Conservation (phyloP, 768 basidiomycete species). For the Termitomyces eurrhizus region DNA sequence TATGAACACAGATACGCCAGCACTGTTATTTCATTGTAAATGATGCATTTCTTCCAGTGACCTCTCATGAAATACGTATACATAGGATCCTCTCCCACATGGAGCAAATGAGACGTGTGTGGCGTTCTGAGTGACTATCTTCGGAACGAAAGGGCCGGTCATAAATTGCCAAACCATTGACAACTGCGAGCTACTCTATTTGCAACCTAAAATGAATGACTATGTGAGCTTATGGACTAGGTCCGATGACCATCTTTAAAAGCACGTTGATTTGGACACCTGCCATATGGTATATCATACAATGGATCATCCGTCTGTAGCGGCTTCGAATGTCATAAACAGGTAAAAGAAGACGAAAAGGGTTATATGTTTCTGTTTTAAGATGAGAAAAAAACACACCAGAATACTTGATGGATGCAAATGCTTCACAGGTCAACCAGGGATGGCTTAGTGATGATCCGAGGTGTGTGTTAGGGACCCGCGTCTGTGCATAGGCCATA, state of each 20-base stretch:
- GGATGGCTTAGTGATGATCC: slow-evolving; percentile 10
- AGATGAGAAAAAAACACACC: slow-evolving; percentile 1
- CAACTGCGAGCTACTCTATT: not conserved
- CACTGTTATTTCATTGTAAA: slow-evolving; percentile 12
- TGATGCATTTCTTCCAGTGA: slow-evolving; percentile 6
- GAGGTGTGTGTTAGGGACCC: slow-evolving; percentile 11
- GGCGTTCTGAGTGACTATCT: slow-evolving; percentile 5
- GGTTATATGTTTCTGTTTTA: slow-evolving; percentile 2
- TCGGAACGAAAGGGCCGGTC: not conserved
- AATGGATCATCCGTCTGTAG: not conserved
- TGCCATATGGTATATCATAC: not conserved
- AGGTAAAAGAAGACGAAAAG: not conserved
- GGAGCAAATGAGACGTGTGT: slow-evolving; percentile 5
- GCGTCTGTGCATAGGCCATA: slow-evolving; percentile 7
- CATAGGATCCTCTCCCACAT: slow-evolving; percentile 1
- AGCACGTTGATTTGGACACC: not conserved
- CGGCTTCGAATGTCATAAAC: not conserved
- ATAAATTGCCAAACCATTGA: not conserved
- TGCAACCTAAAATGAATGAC: not conserved
- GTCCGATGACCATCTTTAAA: slow-evolving; percentile 2
- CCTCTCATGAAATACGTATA: slow-evolving; percentile 4
- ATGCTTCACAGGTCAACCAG: slow-evolving; percentile 7
- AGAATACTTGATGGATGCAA: not conserved
- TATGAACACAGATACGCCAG: slow-evolving; percentile 10
- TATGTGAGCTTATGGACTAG: not conserved